Evolutionary conservation across 2,329 filamentous ascomycete species (phyloP).

Genomic region (Cladorrhinum sp.): DNA sequence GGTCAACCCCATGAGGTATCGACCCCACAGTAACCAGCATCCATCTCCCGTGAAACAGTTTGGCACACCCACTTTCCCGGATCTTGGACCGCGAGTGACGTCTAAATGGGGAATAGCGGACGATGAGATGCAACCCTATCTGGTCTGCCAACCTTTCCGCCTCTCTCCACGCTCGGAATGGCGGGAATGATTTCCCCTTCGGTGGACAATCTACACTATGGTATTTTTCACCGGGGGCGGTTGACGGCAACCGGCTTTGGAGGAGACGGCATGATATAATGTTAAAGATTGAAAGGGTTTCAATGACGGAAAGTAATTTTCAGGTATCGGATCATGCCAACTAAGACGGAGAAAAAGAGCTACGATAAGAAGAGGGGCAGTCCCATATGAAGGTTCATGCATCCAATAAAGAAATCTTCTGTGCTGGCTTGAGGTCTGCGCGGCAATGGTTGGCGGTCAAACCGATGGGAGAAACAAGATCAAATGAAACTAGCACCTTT

Average conservation of each 20-base stretch:
- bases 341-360: neutral
- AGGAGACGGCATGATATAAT: neutral
- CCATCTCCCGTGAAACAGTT: constrained; percentile 14
- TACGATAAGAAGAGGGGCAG: no score
- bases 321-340: no score
- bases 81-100: constrained; percentile 17
- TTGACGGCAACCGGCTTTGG: neutral
- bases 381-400: no score
- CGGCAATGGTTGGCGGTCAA: no score
- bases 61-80: constrained; percentile 15
- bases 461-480: no score
- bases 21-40: neutral
- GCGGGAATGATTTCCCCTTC: constrained; percentile 6
- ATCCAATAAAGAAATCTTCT: no score
- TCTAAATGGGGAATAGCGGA: constrained; percentile 10
- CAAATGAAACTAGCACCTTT: no score
- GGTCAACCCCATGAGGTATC: constrained; percentile 1
- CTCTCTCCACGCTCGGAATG: constrained; percentile 1
- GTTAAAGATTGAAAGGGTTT: neutral
- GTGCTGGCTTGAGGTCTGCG: no score
- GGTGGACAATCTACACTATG: neutral
- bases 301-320: neutral
- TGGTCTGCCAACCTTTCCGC: neutral
- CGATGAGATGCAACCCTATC: constrained; percentile 3
- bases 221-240: neutral